Evolutionary conservation across 345 rosid genomes (phyloP), one percentile per base, ranked within the genome.

Genomic region (Combretum micranthum): DNA sequence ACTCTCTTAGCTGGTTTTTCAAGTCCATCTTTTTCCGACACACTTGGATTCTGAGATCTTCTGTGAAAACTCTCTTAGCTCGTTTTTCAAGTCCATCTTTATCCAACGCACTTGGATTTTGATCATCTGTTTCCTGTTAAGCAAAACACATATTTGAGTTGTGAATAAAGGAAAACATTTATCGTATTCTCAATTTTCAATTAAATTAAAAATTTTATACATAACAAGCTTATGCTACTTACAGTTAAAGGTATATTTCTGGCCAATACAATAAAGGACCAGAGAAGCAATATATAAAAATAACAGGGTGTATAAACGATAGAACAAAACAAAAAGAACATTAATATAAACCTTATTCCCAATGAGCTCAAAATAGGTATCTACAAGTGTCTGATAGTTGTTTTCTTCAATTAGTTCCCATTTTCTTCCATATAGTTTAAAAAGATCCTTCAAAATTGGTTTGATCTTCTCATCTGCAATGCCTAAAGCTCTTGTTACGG

Each of bases 371-470:
- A 76, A 84, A 57, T 77, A 81, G 25, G 80, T 72, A 53, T 90
- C 90, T 48, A 77, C 20, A 4, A 90, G 67, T 42, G 77, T 73
- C 21, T 66, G 71, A 45, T 80, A 87, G 49, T 80, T 69, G 52
- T 90, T 88, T 32, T 77, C 64, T 77, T 74, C 87, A 0, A 90
- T 73, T 4, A 4, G 64, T 4, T 76, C 85, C 97, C 97, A 90
- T 10, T 79, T 81, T 22, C 26, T 64, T 18, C 65, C 73, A 57
- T 45, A 72, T 42, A 81, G 51, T 62, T 50, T 62, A 39, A 75
- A 52, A 0, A 90, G 80, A 47, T 75, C 12, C 66, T 39, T 50
- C 51, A 90, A 70, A 61, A 81, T 79, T 2, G 75, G 70, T 55
- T 61, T 72, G 45, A 75, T 73, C 75, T 81, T 79, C 13, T 68